Evolutionary conservation across 116 monocot genomes (phyloP), one percentile per base, ranked within the genome.

Genomic region (Zostera marina): DNA sequence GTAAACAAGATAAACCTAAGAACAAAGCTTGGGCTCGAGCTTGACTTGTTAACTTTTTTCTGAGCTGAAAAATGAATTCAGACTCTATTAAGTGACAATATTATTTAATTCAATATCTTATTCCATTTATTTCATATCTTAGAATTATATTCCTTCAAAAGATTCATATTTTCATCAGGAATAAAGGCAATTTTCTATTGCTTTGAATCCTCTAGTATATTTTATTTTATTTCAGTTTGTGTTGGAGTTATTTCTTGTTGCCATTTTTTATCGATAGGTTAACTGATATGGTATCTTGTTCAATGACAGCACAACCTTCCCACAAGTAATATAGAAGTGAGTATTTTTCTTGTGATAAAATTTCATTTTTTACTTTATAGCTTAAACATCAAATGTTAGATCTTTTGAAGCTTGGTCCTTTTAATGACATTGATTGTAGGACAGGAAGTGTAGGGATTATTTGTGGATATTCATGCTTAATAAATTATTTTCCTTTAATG

Each of bases 291-390:
- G 47, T 76, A 60, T 82, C 60, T 85, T 58, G 52, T 79, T 87
- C 65, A 59, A 71, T 82, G 60, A 73, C 96, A 96, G 96, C 66
- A 78, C 72, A 61, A 68, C 59, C 63, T 62, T 67, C 72, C 61
- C 47, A 85, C 82, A 19, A 74, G 66, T 54, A 74, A 80, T 47
- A 45, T 96, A 46, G 77, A 80, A 82, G 96, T 96, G 41, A 76
- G 84, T 57, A 42, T 51, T 41, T 17, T 7, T 49, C 12, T 14
- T 49, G 8, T 49, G 20, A 49, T 49, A 15, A 32, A 32, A 32
- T 32, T 3, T 32, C 32, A 5, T 32, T 54, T 54, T 38, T 9
- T 39, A n/a, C n/a, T n/a, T n/a, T n/a, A n/a, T 32, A 56, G 40
- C 7, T 23, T 19, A 52, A 24, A 24, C 53, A 56, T 24, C 9